A percentile compares a stretch with the other conserved stretches of the same genome.
These are phyloP conservation scores for Plenodomus lindquistii DNA, from an alignment of 2,329 filamentous ascomycete species.

Conservation along the genomic window DNA sequence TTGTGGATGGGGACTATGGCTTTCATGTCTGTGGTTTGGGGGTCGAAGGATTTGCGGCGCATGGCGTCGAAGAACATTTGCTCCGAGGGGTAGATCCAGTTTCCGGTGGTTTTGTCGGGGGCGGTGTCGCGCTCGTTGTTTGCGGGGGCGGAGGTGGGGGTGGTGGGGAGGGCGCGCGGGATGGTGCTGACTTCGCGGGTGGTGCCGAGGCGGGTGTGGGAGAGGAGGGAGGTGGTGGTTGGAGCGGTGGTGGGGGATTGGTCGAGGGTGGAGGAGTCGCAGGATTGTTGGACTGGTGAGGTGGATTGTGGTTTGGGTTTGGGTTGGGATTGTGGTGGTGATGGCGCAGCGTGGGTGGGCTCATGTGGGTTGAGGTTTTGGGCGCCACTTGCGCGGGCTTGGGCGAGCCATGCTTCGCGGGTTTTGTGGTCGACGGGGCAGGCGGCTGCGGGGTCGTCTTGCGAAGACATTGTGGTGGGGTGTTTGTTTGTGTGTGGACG, in stretches of 20 bases:
- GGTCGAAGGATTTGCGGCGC: slow-evolving; percentile 83
- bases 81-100: slow-evolving; percentile 97
- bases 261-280: slow-evolving; percentile 45
- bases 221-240: slow-evolving; percentile 22
- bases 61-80: slow-evolving; percentile 98
- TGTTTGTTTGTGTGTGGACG: not conserved
- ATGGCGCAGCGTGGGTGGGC: slow-evolving; percentile 29
- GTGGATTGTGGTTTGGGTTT: slow-evolving; percentile 21
- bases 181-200: slow-evolving; percentile 53
- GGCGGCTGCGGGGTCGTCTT: slow-evolving; percentile 41
- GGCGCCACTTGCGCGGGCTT: slow-evolving; percentile 56
- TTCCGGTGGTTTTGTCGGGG: slow-evolving; percentile 69
- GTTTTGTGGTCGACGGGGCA: slow-evolving; percentile 93
- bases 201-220: slow-evolving; percentile 39
- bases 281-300: slow-evolving; percentile 31
- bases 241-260: slow-evolving; percentile 30
- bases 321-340: slow-evolving; percentile 13
- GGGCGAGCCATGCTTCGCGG: slow-evolving; percentile 81
- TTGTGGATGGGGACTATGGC: slow-evolving; percentile 97
- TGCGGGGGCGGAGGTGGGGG: slow-evolving; percentile 54
- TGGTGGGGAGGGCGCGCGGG: slow-evolving; percentile 33
- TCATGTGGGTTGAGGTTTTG: slow-evolving; percentile 33
- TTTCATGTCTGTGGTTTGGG: slow-evolving; percentile 74
- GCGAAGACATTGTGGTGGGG: slow-evolving; percentile 26
- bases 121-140: slow-evolving; percentile 76